A percentile compares a stretch with the other conserved stretches of the same genome.
Conservation (phyloP, 371 early-diverging fungal genomes). For the Funneliformis caledonium region DNA sequence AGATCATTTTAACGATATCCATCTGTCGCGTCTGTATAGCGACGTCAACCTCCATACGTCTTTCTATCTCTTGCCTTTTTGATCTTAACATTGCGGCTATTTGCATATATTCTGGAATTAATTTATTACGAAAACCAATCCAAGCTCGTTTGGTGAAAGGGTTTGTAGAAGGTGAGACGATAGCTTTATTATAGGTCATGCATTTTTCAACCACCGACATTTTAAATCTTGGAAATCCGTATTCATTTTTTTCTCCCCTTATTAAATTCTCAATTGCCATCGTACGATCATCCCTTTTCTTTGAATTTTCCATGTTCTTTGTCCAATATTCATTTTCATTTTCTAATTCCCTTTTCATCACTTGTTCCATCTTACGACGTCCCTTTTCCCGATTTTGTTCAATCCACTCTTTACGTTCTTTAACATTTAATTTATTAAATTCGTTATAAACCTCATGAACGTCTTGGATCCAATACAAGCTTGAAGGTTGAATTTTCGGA, state of each 20-base stretch:
- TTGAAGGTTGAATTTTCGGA: slow-evolving; percentile 9
- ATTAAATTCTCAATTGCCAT: slow-evolving; percentile 7
- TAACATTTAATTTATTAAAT: neutral
- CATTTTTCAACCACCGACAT: slow-evolving; percentile 30
- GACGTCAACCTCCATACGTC: neutral
- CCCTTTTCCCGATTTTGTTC: neutral
- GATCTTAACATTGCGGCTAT: neutral
- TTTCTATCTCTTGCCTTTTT: neutral
- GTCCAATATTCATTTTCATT: slow-evolving; percentile 17
- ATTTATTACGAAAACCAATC: slow-evolving; percentile 19
- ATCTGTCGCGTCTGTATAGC: slow-evolving; percentile 22
- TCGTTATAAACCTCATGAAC: neutral
- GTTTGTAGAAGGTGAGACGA: slow-evolving; percentile 6
- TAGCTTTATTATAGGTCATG: slow-evolving; percentile 22
- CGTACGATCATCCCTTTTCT: neutral
- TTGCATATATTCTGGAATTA: slow-evolving; percentile 19
- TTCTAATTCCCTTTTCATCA: neutral
- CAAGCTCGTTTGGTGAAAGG: slow-evolving; percentile 33
- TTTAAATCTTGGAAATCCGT: slow-evolving; percentile 23
- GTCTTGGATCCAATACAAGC: slow-evolving; percentile 9
- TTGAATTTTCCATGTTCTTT: neutral
- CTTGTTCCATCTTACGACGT: slow-evolving; percentile 14
- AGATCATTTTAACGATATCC: slow-evolving; percentile 18
- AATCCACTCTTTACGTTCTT: slow-evolving; percentile 8
- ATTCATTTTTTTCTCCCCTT: slow-evolving; percentile 19